Evolutionary conservation across 768 basidiomycete genomes (phyloP), one percentile per base, ranked within the genome.

Genomic region (Pleurotus giganteus): DNA sequence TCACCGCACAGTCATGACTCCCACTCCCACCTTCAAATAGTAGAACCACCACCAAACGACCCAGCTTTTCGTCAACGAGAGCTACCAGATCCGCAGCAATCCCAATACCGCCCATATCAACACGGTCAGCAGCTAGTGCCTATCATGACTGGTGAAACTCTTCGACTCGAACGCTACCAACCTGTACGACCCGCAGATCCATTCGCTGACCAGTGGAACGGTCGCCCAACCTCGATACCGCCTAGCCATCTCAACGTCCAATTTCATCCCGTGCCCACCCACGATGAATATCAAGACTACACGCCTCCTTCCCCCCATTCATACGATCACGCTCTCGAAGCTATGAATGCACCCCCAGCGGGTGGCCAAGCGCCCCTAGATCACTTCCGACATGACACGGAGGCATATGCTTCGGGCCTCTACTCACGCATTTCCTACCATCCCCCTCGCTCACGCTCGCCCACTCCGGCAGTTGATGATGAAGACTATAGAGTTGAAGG

Each of bases 381-480:
- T 60, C 84, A 85, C 65, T 87, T 86, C 65, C 74, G 75, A 39
- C 76, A 83, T 47, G 86, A 88, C 61, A 71, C 81, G 0, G 87
- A 88, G 61, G 86, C 84, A 2, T 90, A 85, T 59, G 77, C 88
- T 7, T 86, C 87, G 0, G 87, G 84, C 5, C 76, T 77, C 53
- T 71, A 76, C 59, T 71, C 81, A 5, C 80, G 79, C 9, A 69
- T 77, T 28, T 69, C 74, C 1, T 79, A 76, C 60, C 71, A 68
- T 4, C 73, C 76, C 2, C 77, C 85, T 27, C 81, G 86, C 45
- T 90, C 88, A 17, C 83, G 88, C 21, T 91, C 89, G 2, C 87
- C 89, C 0, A 90, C 89, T 3, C 88, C 89, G 8, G 83, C 83
- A 7, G 78, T 79, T 3, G 87, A 88, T 47, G 87, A 88, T 34